A percentile compares a stretch with the other conserved stretches of the same genome.
Evolutionary conservation across 1,284 basidiomycete species (phyloP).

Genomic region (Sporisorium reilianum): DNA sequence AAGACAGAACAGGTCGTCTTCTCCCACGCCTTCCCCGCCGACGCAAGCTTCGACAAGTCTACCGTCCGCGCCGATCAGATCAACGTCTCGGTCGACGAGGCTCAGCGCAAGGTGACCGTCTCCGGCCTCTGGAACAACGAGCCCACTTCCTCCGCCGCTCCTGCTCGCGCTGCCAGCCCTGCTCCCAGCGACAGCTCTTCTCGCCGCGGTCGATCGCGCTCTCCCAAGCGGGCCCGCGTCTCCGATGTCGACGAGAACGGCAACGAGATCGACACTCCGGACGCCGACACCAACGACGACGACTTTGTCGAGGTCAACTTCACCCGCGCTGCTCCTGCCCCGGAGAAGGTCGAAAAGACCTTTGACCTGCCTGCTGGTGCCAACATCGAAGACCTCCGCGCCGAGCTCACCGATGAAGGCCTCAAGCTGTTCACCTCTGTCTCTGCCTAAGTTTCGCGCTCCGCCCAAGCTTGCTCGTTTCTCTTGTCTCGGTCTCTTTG

Average conservation of each 20-base stretch:
- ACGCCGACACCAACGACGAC: conserved; percentile 28
- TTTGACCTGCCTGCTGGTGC: conserved; percentile 43
- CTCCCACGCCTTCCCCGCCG: conserved; percentile 35
- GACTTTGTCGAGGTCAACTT: conserved; percentile 51
- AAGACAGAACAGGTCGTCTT: conserved; percentile 47
- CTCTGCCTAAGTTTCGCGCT: conserved; percentile 14
- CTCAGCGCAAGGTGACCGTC: conserved; percentile 44
- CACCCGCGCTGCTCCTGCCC: conserved; percentile 13
- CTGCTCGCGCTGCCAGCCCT: conserved; percentile 36
- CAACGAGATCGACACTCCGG: conserved; percentile 43
- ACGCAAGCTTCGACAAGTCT: conserved; percentile 18
- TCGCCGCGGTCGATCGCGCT: conserved; percentile 42
- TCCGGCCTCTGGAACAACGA: conserved; percentile 51
- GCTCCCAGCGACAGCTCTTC: conserved; percentile 40
- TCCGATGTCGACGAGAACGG: conserved; percentile 55
- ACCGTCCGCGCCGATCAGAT: conserved; percentile 40
- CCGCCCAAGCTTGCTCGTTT: background rate
- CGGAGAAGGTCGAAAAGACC: conserved; percentile 26
- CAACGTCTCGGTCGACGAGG: conserved; percentile 49
- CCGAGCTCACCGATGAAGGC: conserved; percentile 45
- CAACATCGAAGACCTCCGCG: conserved; percentile 38
- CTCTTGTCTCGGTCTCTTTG: background rate
- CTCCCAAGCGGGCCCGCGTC: conserved; percentile 51
- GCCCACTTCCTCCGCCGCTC: conserved; percentile 5
- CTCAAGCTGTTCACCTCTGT: conserved; percentile 50